Percentiles rank a stretch among this genome's conserved stretches.
These are phyloP conservation scores for Nannochloropsis salina DNA, from an alignment of 108 stramenopile species.

Conservation along the genomic window DNA sequence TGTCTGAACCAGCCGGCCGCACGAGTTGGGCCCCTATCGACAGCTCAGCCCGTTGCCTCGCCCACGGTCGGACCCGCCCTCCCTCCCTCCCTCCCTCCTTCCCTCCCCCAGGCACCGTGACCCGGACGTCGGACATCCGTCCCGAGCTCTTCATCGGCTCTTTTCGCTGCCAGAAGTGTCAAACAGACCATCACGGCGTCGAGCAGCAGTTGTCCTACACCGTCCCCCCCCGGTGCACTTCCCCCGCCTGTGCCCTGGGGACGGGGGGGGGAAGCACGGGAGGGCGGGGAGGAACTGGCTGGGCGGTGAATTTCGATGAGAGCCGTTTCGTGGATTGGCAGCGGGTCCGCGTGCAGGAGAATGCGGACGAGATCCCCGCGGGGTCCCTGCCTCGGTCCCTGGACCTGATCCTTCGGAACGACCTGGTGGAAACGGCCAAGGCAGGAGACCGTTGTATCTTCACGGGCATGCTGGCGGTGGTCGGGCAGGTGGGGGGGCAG, in stretches of 20 bases:
- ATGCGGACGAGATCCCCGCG: constrained; percentile 91
- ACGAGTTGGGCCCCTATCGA: too few species aligned
- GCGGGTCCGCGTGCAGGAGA: constrained; percentile 92
- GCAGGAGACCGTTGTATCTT: constrained; percentile 90
- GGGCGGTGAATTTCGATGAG: constrained; percentile 61
- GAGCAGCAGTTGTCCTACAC: constrained; percentile 94
- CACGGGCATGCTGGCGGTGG: constrained; percentile 58
- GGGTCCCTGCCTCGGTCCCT: constrained; percentile 91
- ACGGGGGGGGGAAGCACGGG: constrained; percentile 23
- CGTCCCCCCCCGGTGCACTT: constrained; percentile 65
- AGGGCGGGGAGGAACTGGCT: constrained; percentile 72
- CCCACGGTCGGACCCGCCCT: too few species aligned
- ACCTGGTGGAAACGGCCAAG: constrained; percentile 95
- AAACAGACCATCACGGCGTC: constrained; percentile 63
- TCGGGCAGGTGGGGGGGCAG: constrained; percentile 32
- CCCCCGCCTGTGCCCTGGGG: background rate
- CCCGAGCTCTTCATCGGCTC: constrained; percentile 89
- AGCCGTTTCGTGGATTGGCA: constrained; percentile 95
- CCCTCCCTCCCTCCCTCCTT: constrained; percentile 61
- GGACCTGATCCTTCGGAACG: constrained; percentile 85
- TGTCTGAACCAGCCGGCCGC: too few species aligned
- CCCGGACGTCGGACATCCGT: constrained; percentile 88
- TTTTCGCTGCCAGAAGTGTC: constrained; percentile 91
- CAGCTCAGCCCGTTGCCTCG: too few species aligned
- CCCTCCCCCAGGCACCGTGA: constrained; percentile 84